Evolutionary conservation across 2,329 filamentous ascomycete genomes (phyloP).

Genomic region (Colletotrichum lini): DNA sequence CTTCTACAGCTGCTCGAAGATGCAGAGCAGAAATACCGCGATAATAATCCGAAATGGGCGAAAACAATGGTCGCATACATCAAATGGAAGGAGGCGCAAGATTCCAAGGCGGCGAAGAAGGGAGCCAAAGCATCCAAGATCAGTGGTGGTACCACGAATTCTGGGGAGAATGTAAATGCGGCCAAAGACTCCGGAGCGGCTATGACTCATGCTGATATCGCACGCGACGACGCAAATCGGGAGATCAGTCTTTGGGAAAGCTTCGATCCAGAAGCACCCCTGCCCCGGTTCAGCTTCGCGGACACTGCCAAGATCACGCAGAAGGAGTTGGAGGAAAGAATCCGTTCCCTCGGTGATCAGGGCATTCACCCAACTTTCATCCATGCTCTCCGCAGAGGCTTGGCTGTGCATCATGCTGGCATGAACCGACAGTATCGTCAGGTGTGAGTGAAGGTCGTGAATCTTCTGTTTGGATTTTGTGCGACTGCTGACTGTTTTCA

Average conservation of each 20-base stretch:
- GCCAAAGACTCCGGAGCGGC: slow-evolving; percentile 50
- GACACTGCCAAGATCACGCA: slow-evolving; percentile 52
- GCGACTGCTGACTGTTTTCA: neutral
- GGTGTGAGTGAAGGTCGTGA: slow-evolving; percentile 56
- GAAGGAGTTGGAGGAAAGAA: slow-evolving; percentile 56
- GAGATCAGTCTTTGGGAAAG: slow-evolving; percentile 72
- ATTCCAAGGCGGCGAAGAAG: slow-evolving; percentile 51
- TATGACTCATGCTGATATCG: slow-evolving; percentile 68
- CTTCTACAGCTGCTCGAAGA: slow-evolving; percentile 67
- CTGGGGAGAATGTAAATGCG: slow-evolving; percentile 48
- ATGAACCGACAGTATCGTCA: slow-evolving; percentile 85
- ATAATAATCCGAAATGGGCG: slow-evolving; percentile 71
- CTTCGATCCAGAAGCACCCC: slow-evolving; percentile 77
- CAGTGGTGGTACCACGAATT: neutral
- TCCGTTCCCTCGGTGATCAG: slow-evolving; percentile 65
- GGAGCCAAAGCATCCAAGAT: slow-evolving; percentile 48
- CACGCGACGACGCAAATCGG: slow-evolving; percentile 68
- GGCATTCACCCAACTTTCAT: slow-evolving; percentile 68
- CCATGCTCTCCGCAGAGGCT: slow-evolving; percentile 73
- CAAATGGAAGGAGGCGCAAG: slow-evolving; percentile 65
- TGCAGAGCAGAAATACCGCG: slow-evolving; percentile 60
- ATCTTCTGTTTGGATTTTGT: slow-evolving; percentile 35
- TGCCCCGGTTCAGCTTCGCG: slow-evolving; percentile 77
- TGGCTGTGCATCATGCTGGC: slow-evolving; percentile 85
- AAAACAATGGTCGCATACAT: slow-evolving; percentile 71